Base-by-base conservation (phyloP, 2,329 filamentous ascomycete genomes). In the Acephala macrosclerotiorum region DNA sequence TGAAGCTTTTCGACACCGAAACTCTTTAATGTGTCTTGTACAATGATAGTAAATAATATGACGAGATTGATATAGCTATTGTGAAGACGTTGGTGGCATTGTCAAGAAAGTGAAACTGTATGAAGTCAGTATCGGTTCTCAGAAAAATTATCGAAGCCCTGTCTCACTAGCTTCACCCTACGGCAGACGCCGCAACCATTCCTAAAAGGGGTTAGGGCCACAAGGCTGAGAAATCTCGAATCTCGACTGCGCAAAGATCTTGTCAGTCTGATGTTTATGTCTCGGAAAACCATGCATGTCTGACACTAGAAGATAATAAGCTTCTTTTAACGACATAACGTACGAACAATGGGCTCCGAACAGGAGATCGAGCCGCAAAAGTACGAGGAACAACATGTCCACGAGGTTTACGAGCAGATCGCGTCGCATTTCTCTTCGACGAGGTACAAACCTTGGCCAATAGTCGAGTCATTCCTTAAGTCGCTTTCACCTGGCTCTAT, bases 351-450 rank as follows among this genome's bases (percentile, higher is more conserved):
- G 56, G 55, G n/a, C 55, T 58, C 49, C 38, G 25, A 60, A 36
- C 38, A 58, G 49, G 51, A 58, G 42, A 38, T 55, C 42, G 53
- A 40, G 3, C 72, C 75, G 36, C 84, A 85, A 68, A 78, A 80
- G 36, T 97, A 97, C 81, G 96, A 99, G 80, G 85, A 90, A 69
- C 81, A 90, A 70, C 92, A 98, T 80, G 96, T 99, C 64, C 96
- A 99, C 79, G 83, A 87, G 65, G 92, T 99, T 69, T 99, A 99
- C 82, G 92, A 94, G 78, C 86, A 91, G 74, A 96, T 96, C 76
- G 92, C 92, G 38, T 85, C 89, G 40, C 92, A 96, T 81, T 96
- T 96, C 81, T 94, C 91, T 14, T 88, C 90, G 18, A 95, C 92
- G 25, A 87, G 89, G 67, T 87, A 91, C 81, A 89, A 89, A 87